Evolutionary conservation across 2,329 filamentous ascomycete species (phyloP).

Genomic region (Colletotrichum somersetense): DNA sequence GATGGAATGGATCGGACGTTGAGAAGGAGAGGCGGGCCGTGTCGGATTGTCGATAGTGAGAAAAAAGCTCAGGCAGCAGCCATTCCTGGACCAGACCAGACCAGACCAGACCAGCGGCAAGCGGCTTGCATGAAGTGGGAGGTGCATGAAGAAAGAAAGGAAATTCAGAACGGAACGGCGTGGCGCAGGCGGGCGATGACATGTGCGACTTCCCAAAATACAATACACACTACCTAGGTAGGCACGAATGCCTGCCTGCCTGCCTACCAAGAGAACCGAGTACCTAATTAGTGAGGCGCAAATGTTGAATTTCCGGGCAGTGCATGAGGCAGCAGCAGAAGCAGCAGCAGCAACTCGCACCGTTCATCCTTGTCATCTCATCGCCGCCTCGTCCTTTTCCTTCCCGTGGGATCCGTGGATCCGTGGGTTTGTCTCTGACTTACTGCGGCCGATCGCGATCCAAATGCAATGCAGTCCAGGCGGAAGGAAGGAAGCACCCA

Average conservation of each 20-base stretch:
- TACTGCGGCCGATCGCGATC: constrained; percentile 34
- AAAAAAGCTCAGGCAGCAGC: not conserved
- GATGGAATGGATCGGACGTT: not conserved
- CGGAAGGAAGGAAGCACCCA: not conserved
- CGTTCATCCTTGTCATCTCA: not conserved
- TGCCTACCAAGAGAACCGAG: too few relatives aligned
- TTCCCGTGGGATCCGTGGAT: not conserved
- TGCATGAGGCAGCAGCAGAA: constrained; percentile 20
- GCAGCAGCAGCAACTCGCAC: constrained; percentile 1
- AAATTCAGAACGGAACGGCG: too few relatives aligned
- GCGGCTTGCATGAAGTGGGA: not conserved
- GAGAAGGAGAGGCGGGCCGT: not conserved
- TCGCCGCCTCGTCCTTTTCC: not conserved
- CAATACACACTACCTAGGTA: not conserved
- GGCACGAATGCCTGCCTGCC: too few relatives aligned
- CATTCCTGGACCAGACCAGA: not conserved
- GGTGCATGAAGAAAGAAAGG: too few relatives aligned
- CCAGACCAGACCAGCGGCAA: too few relatives aligned
- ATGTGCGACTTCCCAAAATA: not conserved
- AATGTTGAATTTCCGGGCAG: constrained; percentile 14
- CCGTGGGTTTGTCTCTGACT: constrained; percentile 10
- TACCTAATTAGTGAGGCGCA: not conserved
- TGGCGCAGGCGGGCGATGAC: not conserved
- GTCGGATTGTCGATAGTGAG: not conserved
- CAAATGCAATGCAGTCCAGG: not conserved